phyloP scores from a whole-genome alignment of 257 asterid species.

The Solanum dulcamara region DNA sequence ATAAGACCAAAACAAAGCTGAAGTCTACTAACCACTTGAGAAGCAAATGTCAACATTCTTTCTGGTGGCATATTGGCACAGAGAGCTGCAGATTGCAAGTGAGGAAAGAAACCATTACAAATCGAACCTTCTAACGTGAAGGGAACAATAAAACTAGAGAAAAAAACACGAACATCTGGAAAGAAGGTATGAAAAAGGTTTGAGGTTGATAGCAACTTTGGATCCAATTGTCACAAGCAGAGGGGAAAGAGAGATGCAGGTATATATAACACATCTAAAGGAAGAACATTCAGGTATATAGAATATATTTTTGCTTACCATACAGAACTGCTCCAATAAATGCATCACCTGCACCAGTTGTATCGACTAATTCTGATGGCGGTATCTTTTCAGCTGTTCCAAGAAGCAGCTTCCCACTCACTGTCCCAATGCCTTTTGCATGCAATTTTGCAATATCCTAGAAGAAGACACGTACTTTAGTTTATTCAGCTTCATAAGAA shows the following conservation, averaged over 20 bases:
- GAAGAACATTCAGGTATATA: background rate
- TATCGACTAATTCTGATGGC: conserved; percentile 66
- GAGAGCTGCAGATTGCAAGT: conserved; percentile 41
- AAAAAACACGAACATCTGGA: background rate
- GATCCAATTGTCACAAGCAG: background rate
- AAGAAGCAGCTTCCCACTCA: conserved; percentile 56
- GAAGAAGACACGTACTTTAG: background rate
- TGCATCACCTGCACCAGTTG: conserved; percentile 97
- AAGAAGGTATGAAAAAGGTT: background rate
- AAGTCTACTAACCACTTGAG: conserved; percentile 78
- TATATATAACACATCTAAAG: background rate
- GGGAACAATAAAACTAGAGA: background rate
- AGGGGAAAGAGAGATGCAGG: background rate
- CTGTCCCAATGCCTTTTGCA: conserved; percentile 72
- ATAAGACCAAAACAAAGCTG: background rate
- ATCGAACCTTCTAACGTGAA: background rate
- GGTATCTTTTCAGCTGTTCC: conserved; percentile 95
- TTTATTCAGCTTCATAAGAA: background rate
- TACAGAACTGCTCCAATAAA: conserved; percentile 86
- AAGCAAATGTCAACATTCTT: conserved; percentile 80
- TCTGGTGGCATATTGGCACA: conserved; percentile 81
- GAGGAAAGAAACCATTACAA: background rate
- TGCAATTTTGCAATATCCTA: conserved; percentile 39
- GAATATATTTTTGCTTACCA: conserved; percentile 18
- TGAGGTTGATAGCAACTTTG: background rate